Conservation (phyloP, 805 yeast species). For the Myxozyma sirexii region DNA sequence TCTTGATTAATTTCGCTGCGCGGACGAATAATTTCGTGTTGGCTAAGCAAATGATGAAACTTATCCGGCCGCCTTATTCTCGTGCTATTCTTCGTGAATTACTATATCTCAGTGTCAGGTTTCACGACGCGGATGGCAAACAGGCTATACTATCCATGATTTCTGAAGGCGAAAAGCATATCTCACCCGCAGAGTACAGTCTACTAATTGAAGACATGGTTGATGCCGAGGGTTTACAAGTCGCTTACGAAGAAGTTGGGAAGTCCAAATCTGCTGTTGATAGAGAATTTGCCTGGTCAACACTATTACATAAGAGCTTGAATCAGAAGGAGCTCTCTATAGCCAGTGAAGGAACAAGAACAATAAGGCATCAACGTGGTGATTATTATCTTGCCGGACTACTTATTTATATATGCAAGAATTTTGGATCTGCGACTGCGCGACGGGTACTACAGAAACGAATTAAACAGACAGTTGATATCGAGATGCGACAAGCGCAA, state of each 20-base stretch:
- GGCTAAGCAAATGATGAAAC: conserved; percentile 12
- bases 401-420: conserved; percentile 4
- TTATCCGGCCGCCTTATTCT: conserved; percentile 9
- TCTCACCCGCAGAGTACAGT: conserved; percentile 19
- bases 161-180: background rate
- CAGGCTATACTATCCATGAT: background rate
- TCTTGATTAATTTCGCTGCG: conserved; percentile 22
- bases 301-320: conserved; percentile 8
- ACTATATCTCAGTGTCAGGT: conserved; percentile 7
- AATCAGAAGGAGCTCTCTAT: background rate
- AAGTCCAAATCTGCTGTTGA: background rate
- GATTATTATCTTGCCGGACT: conserved; percentile 7
- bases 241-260: background rate
- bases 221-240: conserved; percentile 8
- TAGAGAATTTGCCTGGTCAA: conserved; percentile 15
- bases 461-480: background rate
- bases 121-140: background rate
- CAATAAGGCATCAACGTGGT: background rate
- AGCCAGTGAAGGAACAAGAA: background rate
- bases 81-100: conserved; percentile 17
- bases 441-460: conserved; percentile 8
- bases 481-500: background rate
- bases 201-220: conserved; percentile 12
- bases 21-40: conserved; percentile 18
- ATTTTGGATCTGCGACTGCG: conserved; percentile 18